These are phyloP conservation scores for Xerocomellus dryophilus DNA, from an alignment of 768 basidiomycete species.

Conservation along the genomic window DNA sequence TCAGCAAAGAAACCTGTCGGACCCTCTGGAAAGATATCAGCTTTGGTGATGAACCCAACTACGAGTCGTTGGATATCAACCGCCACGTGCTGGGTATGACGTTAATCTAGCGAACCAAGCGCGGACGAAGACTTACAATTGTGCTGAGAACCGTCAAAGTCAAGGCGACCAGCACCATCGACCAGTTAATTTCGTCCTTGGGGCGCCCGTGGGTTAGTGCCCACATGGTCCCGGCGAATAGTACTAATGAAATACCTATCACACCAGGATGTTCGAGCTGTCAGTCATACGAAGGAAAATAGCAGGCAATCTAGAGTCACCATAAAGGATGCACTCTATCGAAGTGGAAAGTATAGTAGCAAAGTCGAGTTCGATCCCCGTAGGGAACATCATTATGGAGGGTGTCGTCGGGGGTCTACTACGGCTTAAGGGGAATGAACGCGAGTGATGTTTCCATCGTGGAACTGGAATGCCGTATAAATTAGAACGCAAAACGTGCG, in stretches of 20 bases:
- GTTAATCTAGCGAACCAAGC: neutral
- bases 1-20: slow-evolving; percentile 30
- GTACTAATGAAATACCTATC: slow-evolving; percentile 20
- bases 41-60: slow-evolving; percentile 24
- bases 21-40: slow-evolving; percentile 22
- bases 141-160: slow-evolving; percentile 24
- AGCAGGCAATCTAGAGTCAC: neutral
- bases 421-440: neutral
- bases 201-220: slow-evolving; percentile 17
- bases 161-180: slow-evolving; percentile 23
- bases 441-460: neutral
- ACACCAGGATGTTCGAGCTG: neutral
- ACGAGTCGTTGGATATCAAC: slow-evolving; percentile 25
- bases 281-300: neutral
- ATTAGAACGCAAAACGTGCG: neutral
- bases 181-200: slow-evolving; percentile 16
- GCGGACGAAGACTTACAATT: slow-evolving; percentile 1
- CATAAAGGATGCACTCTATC: slow-evolving; percentile 23
- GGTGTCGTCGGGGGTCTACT: neutral
- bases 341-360: slow-evolving; percentile 18
- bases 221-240: slow-evolving; percentile 27
- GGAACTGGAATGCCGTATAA: neutral
- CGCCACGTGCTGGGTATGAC: slow-evolving; percentile 20
- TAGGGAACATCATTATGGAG: slow-evolving; percentile 1
- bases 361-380: slow-evolving; percentile 7